Percentiles rank a stretch among this genome's conserved stretches.
Evolutionary conservation across 257 asterid genomes (phyloP).

Genomic region (Plantago elongata): DNA sequence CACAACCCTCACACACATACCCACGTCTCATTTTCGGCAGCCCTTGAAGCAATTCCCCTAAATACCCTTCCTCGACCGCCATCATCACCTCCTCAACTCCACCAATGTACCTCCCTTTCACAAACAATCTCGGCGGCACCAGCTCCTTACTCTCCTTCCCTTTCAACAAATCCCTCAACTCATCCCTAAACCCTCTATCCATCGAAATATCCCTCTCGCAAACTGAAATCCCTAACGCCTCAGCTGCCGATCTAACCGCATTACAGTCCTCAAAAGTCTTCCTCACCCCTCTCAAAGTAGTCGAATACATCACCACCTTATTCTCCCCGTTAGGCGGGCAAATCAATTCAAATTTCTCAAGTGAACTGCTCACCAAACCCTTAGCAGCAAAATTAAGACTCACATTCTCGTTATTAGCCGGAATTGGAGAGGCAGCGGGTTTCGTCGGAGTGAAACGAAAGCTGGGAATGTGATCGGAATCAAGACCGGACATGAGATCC

Average conservation of each 20-base stretch:
- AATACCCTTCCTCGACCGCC: conserved; percentile 56
- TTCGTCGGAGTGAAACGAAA: conserved; percentile 41
- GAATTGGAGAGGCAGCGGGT: neutral
- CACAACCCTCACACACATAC: conserved; percentile 70
- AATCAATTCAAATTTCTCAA: conserved; percentile 40
- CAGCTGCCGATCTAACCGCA: conserved; percentile 66
- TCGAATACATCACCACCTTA: conserved; percentile 72
- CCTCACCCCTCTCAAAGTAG: conserved; percentile 82
- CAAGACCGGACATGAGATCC: conserved; percentile 93
- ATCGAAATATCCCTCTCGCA: conserved; percentile 85
- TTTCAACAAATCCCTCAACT: conserved; percentile 53
- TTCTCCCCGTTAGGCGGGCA: conserved; percentile 78
- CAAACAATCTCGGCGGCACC: conserved; percentile 71
- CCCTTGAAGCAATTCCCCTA: conserved; percentile 54
- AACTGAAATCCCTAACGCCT: conserved; percentile 41
- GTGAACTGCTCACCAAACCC: conserved; percentile 7
- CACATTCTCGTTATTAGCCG: conserved; percentile 22
- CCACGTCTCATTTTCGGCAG: conserved; percentile 51
- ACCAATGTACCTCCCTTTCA: conserved; percentile 76
- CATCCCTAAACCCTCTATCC: conserved; percentile 76
- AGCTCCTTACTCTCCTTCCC: conserved; percentile 33
- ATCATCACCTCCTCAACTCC: conserved; percentile 71
- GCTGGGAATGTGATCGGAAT: conserved; percentile 45
- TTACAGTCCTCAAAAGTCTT: conserved; percentile 83
- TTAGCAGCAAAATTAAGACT: conserved; percentile 24